Percentiles rank a stretch among this genome's conserved stretches.
Evolutionary conservation across 345 rosid species (phyloP).

Genomic region (Schrenkiella parvula): DNA sequence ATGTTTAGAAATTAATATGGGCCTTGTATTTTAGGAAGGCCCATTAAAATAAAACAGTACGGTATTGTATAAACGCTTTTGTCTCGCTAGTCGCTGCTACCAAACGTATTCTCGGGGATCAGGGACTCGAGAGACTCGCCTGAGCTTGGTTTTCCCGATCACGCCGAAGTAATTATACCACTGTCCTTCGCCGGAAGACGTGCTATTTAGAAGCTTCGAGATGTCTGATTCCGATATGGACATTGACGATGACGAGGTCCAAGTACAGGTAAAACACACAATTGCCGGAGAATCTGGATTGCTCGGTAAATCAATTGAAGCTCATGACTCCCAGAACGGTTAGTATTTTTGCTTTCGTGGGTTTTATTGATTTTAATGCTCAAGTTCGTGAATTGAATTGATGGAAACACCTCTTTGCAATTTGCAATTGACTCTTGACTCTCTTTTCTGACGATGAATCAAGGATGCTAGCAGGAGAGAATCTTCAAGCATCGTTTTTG

Average conservation of each 20-base stretch:
- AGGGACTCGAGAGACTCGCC: slow-evolving; percentile 9
- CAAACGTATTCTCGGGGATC: slow-evolving; percentile 23
- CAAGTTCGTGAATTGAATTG: slow-evolving; percentile 7
- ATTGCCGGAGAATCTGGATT: slow-evolving; percentile 6
- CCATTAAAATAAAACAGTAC: not conserved
- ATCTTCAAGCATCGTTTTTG: not conserved
- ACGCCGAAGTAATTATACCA: not conserved
- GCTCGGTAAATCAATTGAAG: slow-evolving; percentile 16
- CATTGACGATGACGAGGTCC: slow-evolving; percentile 29
- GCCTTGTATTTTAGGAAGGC: slow-evolving; percentile 4
- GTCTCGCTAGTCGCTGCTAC: slow-evolving; percentile 10
- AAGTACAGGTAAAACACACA: not conserved
- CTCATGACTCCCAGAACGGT: slow-evolving; percentile 29
- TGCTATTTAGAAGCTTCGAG: not conserved
- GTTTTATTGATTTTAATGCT: not conserved
- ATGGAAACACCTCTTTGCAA: not conserved
- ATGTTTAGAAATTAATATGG: too few relatives aligned
- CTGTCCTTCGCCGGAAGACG: not conserved
- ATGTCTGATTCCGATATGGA: slow-evolving; percentile 33
- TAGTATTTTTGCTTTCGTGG: slow-evolving; percentile 8
- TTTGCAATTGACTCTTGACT: not conserved
- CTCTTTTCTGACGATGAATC: not conserved
- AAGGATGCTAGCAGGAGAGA: not conserved
- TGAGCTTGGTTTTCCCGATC: slow-evolving; percentile 17
- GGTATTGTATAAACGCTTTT: not conserved